phyloP scores from a whole-genome alignment of 441 rosid genomes.

The Pelargonium citronellum region DNA sequence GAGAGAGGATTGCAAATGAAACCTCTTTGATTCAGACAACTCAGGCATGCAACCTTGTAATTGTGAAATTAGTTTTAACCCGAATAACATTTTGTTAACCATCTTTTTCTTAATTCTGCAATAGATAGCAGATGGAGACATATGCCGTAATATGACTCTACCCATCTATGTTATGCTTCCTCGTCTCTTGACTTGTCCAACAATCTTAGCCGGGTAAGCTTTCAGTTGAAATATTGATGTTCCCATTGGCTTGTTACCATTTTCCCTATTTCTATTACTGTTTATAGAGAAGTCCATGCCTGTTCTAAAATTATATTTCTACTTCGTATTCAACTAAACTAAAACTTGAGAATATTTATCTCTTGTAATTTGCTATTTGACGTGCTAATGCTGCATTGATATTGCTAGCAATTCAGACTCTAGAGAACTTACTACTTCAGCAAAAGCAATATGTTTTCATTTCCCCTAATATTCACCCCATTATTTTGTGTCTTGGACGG shows the following conservation, averaged over 20 bases:
- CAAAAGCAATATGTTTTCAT: too few relatives aligned
- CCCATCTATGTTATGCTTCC: slow-evolving; percentile 74
- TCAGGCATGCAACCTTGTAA: slow-evolving; percentile 40
- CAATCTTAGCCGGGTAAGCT: slow-evolving; percentile 72
- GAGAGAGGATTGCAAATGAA: slow-evolving; percentile 73
- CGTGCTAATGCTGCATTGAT: too few relatives aligned
- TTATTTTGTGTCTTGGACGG: too few relatives aligned
- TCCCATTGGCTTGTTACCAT: background rate
- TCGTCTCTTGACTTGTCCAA: slow-evolving; percentile 76
- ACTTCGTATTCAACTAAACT: background rate
- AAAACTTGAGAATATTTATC: background rate
- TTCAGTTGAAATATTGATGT: background rate
- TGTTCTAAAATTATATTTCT: background rate
- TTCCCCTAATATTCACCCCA: too few relatives aligned
- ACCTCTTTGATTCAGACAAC: slow-evolving; percentile 85
- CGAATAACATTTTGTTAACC: slow-evolving; percentile 6
- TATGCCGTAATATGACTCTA: slow-evolving; percentile 53
- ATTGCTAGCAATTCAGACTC: too few relatives aligned
- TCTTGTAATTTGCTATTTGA: too few relatives aligned
- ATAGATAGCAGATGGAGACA: slow-evolving; percentile 85
- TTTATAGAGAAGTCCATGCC: background rate
- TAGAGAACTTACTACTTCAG: too few relatives aligned
- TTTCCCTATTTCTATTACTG: background rate
- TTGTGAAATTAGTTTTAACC: slow-evolving; percentile 8
- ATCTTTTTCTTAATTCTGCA: background rate